phyloP scores from a whole-genome alignment of 805 yeast genomes.

The Wickerhamiella siamensis region DNA sequence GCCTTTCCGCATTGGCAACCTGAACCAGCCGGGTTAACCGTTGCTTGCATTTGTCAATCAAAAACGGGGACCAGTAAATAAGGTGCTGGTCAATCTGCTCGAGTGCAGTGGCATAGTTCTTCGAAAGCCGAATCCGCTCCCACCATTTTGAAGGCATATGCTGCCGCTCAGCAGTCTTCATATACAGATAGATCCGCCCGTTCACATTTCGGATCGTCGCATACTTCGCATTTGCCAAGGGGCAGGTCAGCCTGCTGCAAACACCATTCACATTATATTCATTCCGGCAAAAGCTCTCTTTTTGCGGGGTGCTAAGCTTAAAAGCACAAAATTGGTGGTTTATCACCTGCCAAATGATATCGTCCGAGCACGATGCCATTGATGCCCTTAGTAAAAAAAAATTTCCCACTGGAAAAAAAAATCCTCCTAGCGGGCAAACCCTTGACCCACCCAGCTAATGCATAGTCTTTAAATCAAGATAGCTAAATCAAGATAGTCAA shows the following conservation, averaged over 20 bases:
- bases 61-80: conserved; percentile 83
- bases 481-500: no score
- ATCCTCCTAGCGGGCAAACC: neutral
- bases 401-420: neutral
- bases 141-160: conserved; percentile 88
- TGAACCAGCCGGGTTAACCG: conserved; percentile 88
- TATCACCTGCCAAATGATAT: conserved; percentile 94
- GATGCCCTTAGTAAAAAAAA: neutral
- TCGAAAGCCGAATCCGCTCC: conserved; percentile 86
- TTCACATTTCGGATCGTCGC: conserved; percentile 26
- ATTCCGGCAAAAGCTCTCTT: conserved; percentile 86
- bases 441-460: no score
- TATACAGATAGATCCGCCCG: conserved; percentile 37
- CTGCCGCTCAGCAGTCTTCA: conserved; percentile 96
- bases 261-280: conserved; percentile 93
- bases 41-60: conserved; percentile 89
- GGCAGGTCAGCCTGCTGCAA: conserved; percentile 88
- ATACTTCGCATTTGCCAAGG: conserved; percentile 56
- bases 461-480: no score
- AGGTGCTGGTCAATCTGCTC: conserved; percentile 78
- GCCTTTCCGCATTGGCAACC: conserved; percentile 87
- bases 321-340: conserved; percentile 93
- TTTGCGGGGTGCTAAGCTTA: conserved; percentile 76
- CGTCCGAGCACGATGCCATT: conserved; percentile 35
- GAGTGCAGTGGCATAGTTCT: conserved; percentile 77